These are phyloP conservation scores for Sanghuangporus sanghuang DNA, from an alignment of 1,284 basidiomycete species.

Conservation along the genomic window DNA sequence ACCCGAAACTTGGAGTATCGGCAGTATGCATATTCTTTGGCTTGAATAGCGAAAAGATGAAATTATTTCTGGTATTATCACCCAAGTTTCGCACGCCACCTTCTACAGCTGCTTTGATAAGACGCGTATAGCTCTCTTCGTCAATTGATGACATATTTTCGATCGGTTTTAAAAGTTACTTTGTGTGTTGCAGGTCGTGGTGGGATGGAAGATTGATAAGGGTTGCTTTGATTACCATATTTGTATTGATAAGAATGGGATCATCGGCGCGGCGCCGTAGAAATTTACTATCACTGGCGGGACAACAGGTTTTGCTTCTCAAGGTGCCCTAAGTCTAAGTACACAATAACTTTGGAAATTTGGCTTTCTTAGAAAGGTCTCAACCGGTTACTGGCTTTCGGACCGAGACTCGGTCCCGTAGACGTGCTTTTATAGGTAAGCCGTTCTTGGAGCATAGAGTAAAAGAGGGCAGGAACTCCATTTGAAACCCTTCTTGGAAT, in stretches of 20 bases:
- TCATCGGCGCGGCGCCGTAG: neutral
- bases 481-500: neutral
- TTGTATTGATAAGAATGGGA: neutral
- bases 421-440: neutral
- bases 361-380: too few relatives aligned
- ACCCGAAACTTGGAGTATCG: constrained; percentile 88
- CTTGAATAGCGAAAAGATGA: constrained; percentile 29
- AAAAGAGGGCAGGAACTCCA: neutral
- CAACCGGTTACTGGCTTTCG: too few relatives aligned
- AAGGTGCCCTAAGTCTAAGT: too few relatives aligned
- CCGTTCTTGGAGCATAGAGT: neutral
- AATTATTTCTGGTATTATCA: neutral
- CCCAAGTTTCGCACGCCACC: constrained; percentile 19
- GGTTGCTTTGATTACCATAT: neutral
- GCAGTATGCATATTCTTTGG: constrained; percentile 54
- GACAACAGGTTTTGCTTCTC: too few relatives aligned
- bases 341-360: too few relatives aligned
- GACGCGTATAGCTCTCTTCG: constrained; percentile 23
- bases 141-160: neutral
- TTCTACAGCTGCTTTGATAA: constrained; percentile 32
- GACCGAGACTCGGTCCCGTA: neutral
- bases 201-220: neutral
- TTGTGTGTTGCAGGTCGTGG: neutral
- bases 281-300: neutral
- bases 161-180: neutral